Evolutionary conservation across 176 grass and related monocot species (phyloP), one percentile per base, ranked within the genome.

Genomic region (Oryza brachyantha): DNA sequence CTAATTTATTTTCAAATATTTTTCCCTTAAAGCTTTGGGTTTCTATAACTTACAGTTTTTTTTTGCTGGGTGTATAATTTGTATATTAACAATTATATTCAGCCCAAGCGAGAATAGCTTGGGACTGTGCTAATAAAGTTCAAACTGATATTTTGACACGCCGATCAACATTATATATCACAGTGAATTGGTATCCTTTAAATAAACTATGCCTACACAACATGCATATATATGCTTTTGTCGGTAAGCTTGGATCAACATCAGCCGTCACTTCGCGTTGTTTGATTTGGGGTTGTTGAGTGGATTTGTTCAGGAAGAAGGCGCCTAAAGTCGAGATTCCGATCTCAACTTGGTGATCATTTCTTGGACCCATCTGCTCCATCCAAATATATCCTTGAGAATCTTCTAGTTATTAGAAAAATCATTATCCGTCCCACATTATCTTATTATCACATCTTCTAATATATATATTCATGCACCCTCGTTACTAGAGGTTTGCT

Each of bases 221-320:
- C 7, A 16, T 40, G 19, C 7, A 16, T 40, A 19, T 50, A 50
- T 50, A 68, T 72, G 40, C n/a, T 63, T 63, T 78, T 64, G 55
- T 70, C 40, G 39, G 39, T 63, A 70, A 70, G 74, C 40, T 39
- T 29, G 9, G 50, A 68, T 26, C 41, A 26, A 77, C 41, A 34
- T 22, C 74, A 64, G 69, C 46, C 69, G 61, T 66, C 76, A 73
- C 68, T 64, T 73, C 21, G 52, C 19, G 63, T 61, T 60, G 46
- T 29, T 79, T 2, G 36, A 60, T 79, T 73, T 67, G 76, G 45
- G 69, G 78, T 79, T 79, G 76, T 78, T 80, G 84, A 85, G 36
- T 45, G 84, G 46, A 85, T 85, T 79, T 73, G 61, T 79, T 65
- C 16, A 25, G 41, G 38, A 59, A 12, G 43, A 36, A 36, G 19